Evolutionary conservation across 495 filamentous ascomycete species (phyloP), one percentile per base, ranked within the genome.

Genomic region (Neurospora tetrasperma): DNA sequence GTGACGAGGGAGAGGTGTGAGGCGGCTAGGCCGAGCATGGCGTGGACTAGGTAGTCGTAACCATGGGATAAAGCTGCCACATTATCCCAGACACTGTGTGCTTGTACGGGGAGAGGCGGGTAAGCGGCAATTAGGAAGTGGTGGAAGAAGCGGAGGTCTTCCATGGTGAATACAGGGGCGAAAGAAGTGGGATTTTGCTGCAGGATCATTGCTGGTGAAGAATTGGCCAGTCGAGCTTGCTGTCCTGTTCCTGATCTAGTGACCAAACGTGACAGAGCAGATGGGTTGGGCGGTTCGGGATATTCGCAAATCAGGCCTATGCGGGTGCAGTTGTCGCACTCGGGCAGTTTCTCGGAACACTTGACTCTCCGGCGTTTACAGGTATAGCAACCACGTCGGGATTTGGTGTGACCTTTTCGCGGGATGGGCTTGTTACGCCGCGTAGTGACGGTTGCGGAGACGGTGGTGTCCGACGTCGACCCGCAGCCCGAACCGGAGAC

Each of bases 321-420:
- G 69, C 84, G 82, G n/a, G 76, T 75, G 79, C 88, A 89, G 80
- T 88, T 83, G 70, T 79, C 73, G 77, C 88, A 89, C 40, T 82
- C 76, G 38, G 88, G 87, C 5, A 76, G 79, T 23, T 79, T 84
- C 75, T 89, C 87, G 69, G 84, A 84, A 77, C 87, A 89, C 76
- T 85, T 90, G 73, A 90, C 87, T 75, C 82, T 85, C n/a, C 87
- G 78, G 3, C 79, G 76, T 74, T 90, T 90, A 82, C 88, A 90
- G 77, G 83, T 85, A 73, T 83, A 82, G 75, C 88, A 89, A 3
- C 88, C 88, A 10, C 81, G 79, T 8, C 88, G 80, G 8, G 87
- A 88, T 73, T 89, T 89, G 68, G 81, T 88, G 79, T 88, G 86
- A 16, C 83, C 83, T 70, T 81, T 83, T 41, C 80, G 72, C 11